Conservation (phyloP, 352 stramenopile genomes). For the Pilasporangium apinafurcum region DNA sequence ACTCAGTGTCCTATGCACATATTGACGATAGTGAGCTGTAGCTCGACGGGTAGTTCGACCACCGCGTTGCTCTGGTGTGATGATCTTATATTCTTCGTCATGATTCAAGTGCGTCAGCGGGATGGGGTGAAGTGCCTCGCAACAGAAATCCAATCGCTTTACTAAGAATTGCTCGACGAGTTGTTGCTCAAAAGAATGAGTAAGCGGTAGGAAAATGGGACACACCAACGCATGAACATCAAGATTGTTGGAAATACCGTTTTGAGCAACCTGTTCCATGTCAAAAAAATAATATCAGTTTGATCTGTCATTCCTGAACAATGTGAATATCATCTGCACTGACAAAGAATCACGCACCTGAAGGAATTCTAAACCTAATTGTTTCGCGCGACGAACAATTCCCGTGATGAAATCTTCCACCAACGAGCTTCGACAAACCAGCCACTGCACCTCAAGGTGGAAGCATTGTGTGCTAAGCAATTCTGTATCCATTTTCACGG, state of each 20-base stretch:
- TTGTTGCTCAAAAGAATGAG: constrained; percentile 29
- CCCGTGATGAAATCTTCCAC: constrained; percentile 76
- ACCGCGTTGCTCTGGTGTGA: constrained; percentile 6
- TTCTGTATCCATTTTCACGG: constrained; percentile 71
- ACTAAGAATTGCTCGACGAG: constrained; percentile 59
- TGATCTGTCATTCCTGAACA: too few relatives aligned
- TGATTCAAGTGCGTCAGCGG: constrained; percentile 14
- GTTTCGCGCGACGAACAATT: constrained; percentile 65
- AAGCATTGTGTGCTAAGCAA: constrained; percentile 46
- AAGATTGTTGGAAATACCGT: constrained; percentile 71
- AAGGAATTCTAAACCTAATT: constrained; percentile 66
- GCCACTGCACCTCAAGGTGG: constrained; percentile 83
- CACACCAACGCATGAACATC: constrained; percentile 73
- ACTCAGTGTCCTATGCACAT: constrained; percentile 10
- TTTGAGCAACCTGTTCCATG: constrained; percentile 42
- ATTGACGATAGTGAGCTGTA: constrained; percentile 14
- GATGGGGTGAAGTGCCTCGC: constrained; percentile 41
- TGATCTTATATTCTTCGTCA: constrained; percentile 8
- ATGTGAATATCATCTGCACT: too few relatives aligned
- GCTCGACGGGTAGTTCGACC: constrained; percentile 7
- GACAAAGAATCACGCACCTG: constrained; percentile 25
- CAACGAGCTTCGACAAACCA: constrained; percentile 74
- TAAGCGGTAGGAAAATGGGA: constrained; percentile 65
- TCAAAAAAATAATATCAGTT: too few relatives aligned
- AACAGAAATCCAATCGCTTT: constrained; percentile 61